Evolutionary conservation across 2,329 filamentous ascomycete species (phyloP).

Genomic region (Orbilia ellipsospora): DNA sequence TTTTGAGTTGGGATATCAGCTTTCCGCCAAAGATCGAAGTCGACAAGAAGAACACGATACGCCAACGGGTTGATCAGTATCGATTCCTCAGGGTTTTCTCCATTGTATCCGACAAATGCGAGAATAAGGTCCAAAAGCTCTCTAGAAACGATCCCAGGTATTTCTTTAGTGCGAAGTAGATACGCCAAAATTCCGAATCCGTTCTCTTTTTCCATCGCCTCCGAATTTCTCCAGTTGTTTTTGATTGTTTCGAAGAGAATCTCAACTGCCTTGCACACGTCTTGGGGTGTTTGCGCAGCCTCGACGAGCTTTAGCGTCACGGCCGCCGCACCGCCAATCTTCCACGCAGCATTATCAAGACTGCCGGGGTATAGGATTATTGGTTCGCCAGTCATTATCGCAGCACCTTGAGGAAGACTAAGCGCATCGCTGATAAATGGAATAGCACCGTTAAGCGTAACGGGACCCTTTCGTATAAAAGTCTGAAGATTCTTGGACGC

Average conservation of each 20-base stretch:
- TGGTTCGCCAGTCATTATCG: conserved; percentile 83
- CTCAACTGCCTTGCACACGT: conserved; percentile 79
- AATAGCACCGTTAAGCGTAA: conserved; percentile 88
- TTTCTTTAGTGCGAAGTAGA: conserved; percentile 74
- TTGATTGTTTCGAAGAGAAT: conserved; percentile 87
- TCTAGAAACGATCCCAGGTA: conserved; percentile 66
- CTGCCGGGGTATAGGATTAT: conserved; percentile 83
- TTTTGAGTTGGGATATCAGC: conserved; percentile 80
- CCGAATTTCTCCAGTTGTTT: conserved; percentile 95
- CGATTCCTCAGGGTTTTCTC: conserved; percentile 81
- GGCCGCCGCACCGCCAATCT: conserved; percentile 88
- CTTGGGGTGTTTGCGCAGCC: conserved; percentile 75
- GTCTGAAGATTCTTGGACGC: conserved; percentile 58
- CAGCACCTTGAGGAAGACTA: conserved; percentile 81
- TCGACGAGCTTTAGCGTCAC: conserved; percentile 87
- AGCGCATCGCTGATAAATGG: conserved; percentile 89
- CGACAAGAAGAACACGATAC: conserved; percentile 89
- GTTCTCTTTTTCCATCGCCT: conserved; percentile 96
- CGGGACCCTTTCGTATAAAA: conserved; percentile 62
- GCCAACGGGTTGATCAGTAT: conserved; percentile 96
- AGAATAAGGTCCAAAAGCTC: conserved; percentile 80
- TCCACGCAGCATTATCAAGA: conserved; percentile 92
- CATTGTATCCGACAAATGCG: conserved; percentile 88
- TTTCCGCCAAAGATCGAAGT: conserved; percentile 91
- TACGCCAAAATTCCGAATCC: conserved; percentile 89